Evolutionary conservation across 495 filamentous ascomycete species (phyloP), one percentile per base, ranked within the genome.

Genomic region (Glonium stellatum): DNA sequence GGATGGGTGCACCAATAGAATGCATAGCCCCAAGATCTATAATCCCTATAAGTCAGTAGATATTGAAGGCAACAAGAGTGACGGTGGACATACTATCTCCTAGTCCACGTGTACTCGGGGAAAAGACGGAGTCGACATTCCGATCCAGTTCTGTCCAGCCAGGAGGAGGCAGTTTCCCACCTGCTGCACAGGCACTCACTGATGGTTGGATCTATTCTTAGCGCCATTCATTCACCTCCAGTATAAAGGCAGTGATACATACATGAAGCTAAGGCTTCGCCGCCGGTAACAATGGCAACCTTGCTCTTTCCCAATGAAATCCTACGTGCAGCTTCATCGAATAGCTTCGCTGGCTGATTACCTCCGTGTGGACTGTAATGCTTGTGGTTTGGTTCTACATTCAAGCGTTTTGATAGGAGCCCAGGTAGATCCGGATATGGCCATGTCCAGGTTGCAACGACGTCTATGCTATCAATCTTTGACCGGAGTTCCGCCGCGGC

Each of bases 361-460:
- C 81, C 81, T 6, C 79, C 79, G 70, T 84, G 80, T 10, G 76
- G 73, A 54, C 72, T 80, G 44, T 78, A 74, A 6, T 63, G 47
- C 48, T 71, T 73, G 56, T 79, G 73, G 21, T 64, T 69, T 1
- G 75, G 68, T 8, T 69, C 56, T 23, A 79, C 58, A 0, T 66
- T 71, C 19, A 84, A 67, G 42, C 72, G 70, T 49, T 75, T 31
- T 0, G 70, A 66, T 19, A 84, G 54, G 0, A 80, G 62, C 25
- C 69, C 71, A 1, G 80, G 78, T 1, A 82, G 66, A 60, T 84
- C 76, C 0, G 69, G 57, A 66, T 84, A 83, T 15, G 74, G 73
- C 80, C 80, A 84, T 11, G 80, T 82, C 80, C 81, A 84, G 5
- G 75, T 81, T 22, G 66, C 66, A n/a, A 84, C 80, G 5, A 83